Conservation (phyloP, 2,329 filamentous ascomycete species). For the Fusarium drepaniforme region DNA sequence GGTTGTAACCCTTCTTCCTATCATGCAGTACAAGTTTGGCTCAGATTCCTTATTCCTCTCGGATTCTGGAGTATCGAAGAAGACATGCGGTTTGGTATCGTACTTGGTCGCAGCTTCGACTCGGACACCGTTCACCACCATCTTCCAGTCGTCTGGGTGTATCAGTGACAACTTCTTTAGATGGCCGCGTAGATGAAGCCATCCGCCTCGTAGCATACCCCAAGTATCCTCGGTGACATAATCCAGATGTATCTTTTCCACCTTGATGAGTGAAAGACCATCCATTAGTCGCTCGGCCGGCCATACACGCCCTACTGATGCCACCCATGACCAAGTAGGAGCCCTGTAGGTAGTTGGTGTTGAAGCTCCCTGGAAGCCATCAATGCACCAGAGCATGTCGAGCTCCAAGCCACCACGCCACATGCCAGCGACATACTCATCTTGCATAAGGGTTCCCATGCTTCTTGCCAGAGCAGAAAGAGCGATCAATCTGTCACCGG, state of each 20-base stretch:
- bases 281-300: background rate
- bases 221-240: background rate
- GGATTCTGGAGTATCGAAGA: background rate
- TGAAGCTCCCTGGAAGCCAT: background rate
- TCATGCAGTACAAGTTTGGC: background rate
- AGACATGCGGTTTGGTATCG: background rate
- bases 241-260: background rate
- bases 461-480: slow-evolving; percentile 16
- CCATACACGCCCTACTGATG: background rate
- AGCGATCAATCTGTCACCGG: slow-evolving; percentile 15
- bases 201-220: background rate
- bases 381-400: background rate
- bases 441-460: background rate
- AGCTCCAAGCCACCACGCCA: slow-evolving; percentile 14
- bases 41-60: background rate
- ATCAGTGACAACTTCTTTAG: background rate
- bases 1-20: background rate
- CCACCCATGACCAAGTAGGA: background rate
- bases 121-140: background rate
- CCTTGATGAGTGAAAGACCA: background rate
- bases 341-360: background rate
- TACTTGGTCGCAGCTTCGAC: background rate
- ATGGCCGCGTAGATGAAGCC: background rate
- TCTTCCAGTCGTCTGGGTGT: background rate
- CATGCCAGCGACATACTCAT: slow-evolving; percentile 27